Evolutionary conservation across 352 stramenopile genomes (phyloP).

Genomic region (Thraustochytrium striatum): DNA sequence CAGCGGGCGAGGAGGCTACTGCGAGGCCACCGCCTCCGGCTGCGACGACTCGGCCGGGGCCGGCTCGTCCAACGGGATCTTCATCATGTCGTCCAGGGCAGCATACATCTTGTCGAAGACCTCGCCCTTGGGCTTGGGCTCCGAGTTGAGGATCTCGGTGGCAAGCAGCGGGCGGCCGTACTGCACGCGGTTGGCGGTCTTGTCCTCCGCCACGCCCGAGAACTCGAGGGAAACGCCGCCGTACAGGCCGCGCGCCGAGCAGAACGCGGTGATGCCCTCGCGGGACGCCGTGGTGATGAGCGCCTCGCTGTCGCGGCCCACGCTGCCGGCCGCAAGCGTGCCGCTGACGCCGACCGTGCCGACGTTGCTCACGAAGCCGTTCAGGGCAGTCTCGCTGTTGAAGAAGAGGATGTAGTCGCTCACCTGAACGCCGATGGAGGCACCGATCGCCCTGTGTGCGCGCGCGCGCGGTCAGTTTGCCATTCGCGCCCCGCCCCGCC

Average conservation of each 20-base stretch:
- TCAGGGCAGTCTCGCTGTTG: slow-evolving; percentile 15
- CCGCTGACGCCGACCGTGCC: slow-evolving; percentile 40
- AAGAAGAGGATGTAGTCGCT: slow-evolving; percentile 45
- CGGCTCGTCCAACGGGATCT: too few species aligned
- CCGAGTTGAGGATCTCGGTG: slow-evolving; percentile 24
- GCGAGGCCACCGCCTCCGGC: too few species aligned
- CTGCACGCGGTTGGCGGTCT: slow-evolving; percentile 12
- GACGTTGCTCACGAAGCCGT: slow-evolving; percentile 21
- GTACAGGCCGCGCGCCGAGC: slow-evolving; percentile 23
- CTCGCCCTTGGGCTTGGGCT: slow-evolving; percentile 17
- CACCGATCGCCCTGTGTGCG: slow-evolving; percentile 1
- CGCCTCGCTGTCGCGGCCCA: slow-evolving; percentile 28
- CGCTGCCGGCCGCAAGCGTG: neutral
- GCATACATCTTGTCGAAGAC: slow-evolving; percentile 42
- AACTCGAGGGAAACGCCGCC: slow-evolving; percentile 43
- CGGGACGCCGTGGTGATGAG: slow-evolving; percentile 13
- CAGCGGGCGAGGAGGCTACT: too few species aligned
- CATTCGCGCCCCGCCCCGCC: too few species aligned
- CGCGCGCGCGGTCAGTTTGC: too few species aligned
- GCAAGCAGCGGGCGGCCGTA: slow-evolving; percentile 10
- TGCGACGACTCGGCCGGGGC: too few species aligned
- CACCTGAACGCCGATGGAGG: slow-evolving; percentile 34
- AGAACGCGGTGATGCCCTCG: slow-evolving; percentile 28
- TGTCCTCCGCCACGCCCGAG: slow-evolving; percentile 6
- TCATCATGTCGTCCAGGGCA: slow-evolving; percentile 18